A percentile compares a stretch with the other conserved stretches of the same genome.
Conservation (phyloP, 2,329 filamentous ascomycete species). For the Cadophora malorum region DNA sequence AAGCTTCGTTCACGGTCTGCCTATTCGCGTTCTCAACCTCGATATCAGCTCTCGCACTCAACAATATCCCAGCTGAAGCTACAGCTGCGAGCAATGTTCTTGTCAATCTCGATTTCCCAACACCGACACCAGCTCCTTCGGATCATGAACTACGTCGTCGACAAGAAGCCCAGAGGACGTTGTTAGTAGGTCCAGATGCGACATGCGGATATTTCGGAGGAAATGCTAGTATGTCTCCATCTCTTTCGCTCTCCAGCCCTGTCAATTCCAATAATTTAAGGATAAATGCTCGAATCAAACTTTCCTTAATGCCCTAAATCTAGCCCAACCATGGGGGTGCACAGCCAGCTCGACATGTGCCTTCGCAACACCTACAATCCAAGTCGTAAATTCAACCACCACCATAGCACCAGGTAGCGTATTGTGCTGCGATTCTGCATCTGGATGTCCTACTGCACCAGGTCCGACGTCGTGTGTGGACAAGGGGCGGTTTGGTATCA, state of each 20-base stretch:
- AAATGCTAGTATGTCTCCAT: constrained; percentile 44
- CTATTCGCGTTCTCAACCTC: background rate
- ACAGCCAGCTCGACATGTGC: constrained; percentile 29
- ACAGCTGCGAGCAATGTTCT: constrained; percentile 21
- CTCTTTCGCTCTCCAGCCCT: background rate
- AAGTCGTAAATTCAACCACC: constrained; percentile 11
- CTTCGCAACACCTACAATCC: constrained; percentile 30
- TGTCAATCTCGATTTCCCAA: constrained; percentile 41
- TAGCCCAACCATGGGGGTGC: constrained; percentile 36
- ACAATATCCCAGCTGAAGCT: constrained; percentile 19
- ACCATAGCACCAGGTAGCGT: constrained; percentile 26
- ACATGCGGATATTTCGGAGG: constrained; percentile 58
- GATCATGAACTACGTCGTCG: constrained; percentile 41
- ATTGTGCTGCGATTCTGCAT: constrained; percentile 31
- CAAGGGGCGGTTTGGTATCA: constrained; percentile 27
- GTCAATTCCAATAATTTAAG: background rate
- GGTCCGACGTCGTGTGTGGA: constrained; percentile 35
- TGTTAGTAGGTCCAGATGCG: constrained; percentile 56
- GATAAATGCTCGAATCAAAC: background rate
- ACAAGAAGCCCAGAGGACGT: constrained; percentile 46
- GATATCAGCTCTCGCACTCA: constrained; percentile 14
- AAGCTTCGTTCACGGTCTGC: background rate
- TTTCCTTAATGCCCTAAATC: background rate
- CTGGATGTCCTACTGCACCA: constrained; percentile 32
- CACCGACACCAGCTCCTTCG: constrained; percentile 51